Base-by-base conservation (phyloP, 2,329 filamentous ascomycete species). In the Xylaria sp. region DNA sequence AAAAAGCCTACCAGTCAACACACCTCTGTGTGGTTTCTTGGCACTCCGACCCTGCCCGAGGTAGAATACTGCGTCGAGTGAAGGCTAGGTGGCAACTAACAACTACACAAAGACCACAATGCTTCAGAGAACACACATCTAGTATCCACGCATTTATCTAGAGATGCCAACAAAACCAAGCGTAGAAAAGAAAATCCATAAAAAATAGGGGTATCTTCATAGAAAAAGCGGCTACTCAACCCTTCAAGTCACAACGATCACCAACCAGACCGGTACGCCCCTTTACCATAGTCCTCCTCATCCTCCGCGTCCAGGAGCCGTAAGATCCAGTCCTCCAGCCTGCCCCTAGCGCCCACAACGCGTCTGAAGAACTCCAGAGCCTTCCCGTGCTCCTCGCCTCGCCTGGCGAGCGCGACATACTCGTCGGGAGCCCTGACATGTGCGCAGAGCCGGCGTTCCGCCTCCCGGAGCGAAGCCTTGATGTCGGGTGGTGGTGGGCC, bases 311-410 rank as follows among this genome's bases (percentile, higher is more conserved):
- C 69, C 63, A 81, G 58, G 55, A 79, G 78, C 54, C 71, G 67
- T 64, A 64, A 45, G 4, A 81, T 69, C 72, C 77, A 79, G 0
- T 66, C 73, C 48, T 82, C 81, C 4, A 79, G 67, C 61, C 64
- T 68, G 0, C 76, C 77, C n/a, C 75, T 77, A 0, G 75, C 72
- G 6, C 78, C 75, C 11, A 77, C 34, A 19, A 83, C 80, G 70
- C 75, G 81, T 12, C 73, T 65, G 69, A 86, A 85, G 14, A 81
- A 72, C 1, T 59, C 71, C 62, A 77, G 75, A 0, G 83, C 83
- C 70, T 75, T 75, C 11, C 75, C 74, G 27, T 77, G 75, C 76
- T 84, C 79, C 21, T 81, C 78, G 11, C 75, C 72, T 47, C 79
- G 70, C 58, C 74, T 72, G 19, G 71, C 67, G 39, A 77, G 62